phyloP scores from a whole-genome alignment of 352 stramenopile genomes.

The Globisporangium abappressorium region DNA sequence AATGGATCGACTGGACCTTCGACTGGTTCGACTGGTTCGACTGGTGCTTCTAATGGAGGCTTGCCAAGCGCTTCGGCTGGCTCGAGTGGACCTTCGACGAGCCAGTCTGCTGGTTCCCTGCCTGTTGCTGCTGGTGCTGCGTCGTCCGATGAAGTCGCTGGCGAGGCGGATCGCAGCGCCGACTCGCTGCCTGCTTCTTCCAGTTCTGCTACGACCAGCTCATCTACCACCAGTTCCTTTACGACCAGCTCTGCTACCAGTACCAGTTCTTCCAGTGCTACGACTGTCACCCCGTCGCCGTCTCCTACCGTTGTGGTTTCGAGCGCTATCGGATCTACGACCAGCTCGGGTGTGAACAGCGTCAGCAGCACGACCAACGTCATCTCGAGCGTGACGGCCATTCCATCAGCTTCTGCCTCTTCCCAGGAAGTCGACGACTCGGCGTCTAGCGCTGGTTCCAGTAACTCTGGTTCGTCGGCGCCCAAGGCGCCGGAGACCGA shows the following conservation, averaged over 20 bases:
- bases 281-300: neutral
- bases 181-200: neutral
- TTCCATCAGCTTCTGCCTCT: neutral
- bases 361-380: neutral
- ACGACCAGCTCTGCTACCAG: no score
- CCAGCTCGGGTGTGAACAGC: neutral
- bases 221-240: neutral
- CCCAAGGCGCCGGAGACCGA: slow-evolving; percentile 3
- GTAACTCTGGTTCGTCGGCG: slow-evolving; percentile 5
- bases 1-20: neutral
- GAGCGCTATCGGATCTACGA: slow-evolving; percentile 1
- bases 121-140: neutral
- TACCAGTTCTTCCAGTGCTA: neutral
- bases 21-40: neutral
- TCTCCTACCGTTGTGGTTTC: slow-evolving; percentile 4
- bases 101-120: neutral
- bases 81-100: neutral
- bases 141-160: slow-evolving; percentile 2
- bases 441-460: neutral
- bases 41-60: neutral
- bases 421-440: neutral
- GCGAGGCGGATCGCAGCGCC: slow-evolving; percentile 6
- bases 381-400: neutral
- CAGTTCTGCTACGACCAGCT: neutral
- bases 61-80: neutral